A percentile compares a stretch with the other conserved stretches of the same genome.
phyloP scores from a whole-genome alignment of 1,284 basidiomycete species.

The Apiotrichum mycotoxinovorans region DNA sequence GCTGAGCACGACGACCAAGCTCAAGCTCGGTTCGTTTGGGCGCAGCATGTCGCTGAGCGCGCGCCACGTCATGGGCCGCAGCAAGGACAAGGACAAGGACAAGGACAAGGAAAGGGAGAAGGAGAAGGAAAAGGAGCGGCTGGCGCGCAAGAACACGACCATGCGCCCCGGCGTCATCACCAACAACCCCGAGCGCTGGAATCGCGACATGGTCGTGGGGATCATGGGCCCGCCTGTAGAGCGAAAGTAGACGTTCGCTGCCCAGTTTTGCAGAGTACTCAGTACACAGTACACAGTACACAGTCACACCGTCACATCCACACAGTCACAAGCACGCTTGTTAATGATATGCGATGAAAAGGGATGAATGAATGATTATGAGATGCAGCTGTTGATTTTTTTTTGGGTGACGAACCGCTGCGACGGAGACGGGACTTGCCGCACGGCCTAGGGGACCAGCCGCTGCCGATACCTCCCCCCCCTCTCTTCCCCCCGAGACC shows the following conservation, averaged over 20 bases:
- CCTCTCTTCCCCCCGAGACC: too few species aligned
- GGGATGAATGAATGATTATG: too few species aligned
- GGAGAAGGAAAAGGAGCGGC: neutral
- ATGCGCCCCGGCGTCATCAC: constrained; percentile 1
- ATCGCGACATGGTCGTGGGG: constrained; percentile 40
- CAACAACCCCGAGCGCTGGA: constrained; percentile 43
- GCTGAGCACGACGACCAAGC: constrained; percentile 4
- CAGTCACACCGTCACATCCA: too few species aligned
- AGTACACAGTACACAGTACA: too few species aligned
- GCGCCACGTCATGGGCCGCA: constrained; percentile 8
- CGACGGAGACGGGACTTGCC: too few species aligned
- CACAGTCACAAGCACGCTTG: too few species aligned
- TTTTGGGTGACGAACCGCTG: too few species aligned
- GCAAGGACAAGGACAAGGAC: constrained; percentile 21
- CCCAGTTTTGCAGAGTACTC: too few species aligned
- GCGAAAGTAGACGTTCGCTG: constrained; percentile 12
- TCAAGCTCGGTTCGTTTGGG: constrained; percentile 30
- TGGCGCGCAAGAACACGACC: constrained; percentile 8
- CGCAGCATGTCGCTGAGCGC: constrained; percentile 21
- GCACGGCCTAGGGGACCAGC: too few species aligned
- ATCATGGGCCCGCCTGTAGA: constrained; percentile 45
- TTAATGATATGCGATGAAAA: too few species aligned
- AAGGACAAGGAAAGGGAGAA: constrained; percentile 7
- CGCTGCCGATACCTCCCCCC: too few species aligned
- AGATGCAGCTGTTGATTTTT: too few species aligned